Evolutionary conservation across 768 basidiomycete species (phyloP), one percentile per base, ranked within the genome.

Genomic region (Boletales sp.): DNA sequence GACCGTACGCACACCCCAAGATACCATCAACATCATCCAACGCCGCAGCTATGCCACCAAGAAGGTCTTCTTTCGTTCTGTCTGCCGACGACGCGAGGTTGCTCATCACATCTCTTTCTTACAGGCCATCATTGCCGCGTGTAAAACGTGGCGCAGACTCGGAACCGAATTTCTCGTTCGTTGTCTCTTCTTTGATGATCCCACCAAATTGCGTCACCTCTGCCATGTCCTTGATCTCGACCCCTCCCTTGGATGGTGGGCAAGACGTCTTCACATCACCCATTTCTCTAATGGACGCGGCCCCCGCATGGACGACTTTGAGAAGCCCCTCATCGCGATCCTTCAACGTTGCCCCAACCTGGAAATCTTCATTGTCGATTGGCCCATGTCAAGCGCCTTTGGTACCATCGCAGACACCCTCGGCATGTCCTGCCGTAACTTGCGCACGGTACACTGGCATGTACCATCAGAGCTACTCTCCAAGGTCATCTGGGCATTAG

Each of bases 401-500:
- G 79, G 81, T 2, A 71, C 81, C 0, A 74, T 89, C n/a, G 82
- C 76, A 0, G 80, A 88, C 57, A 75, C 86, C 0, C 72, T 90
- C 1, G 75, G 76, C 43, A 76, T 70, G 2, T 79, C 70, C 49
- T 73, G 79, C 14, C 67, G 66, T 14, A 75, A 74, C 40, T 67
- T 90, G 17, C 81, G 79, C 10, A 84, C 84, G 0, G 74, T 84
- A 0, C 78, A 82, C 44, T 80, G 83, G 73, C 78, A 76, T 47
- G 69, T 87, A 9, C 79, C 83, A 0, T 72, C 73, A 0, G 73
- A 77, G 17, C 72, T 77, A 0, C 66, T 86, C 2, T 71, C 82
- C 12, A 86, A 84, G 59, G 75, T 87, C 5, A 87, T 89, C 39
- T 86, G 84, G 83, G 81, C 85, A 6, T 70, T 90, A 2, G 78